phyloP scores from a whole-genome alignment of 495 filamentous ascomycete species.

The Acidomyces sp. region DNA sequence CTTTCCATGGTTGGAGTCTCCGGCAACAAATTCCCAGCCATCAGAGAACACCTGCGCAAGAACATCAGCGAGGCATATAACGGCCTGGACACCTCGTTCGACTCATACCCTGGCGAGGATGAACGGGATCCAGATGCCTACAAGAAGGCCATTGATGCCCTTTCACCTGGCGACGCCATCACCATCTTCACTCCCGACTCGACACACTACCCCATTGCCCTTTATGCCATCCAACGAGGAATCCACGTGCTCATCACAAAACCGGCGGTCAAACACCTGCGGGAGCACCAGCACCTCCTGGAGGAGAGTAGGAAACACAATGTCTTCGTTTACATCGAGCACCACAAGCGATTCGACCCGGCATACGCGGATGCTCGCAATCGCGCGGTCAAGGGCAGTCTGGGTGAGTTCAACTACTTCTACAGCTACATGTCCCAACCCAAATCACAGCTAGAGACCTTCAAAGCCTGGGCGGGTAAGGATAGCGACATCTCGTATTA shows the following conservation, averaged over 20 bases:
- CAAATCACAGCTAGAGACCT: slow-evolving; percentile 83
- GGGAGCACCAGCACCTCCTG: slow-evolving; percentile 63
- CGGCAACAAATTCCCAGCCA: slow-evolving; percentile 78
- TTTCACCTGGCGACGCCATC: slow-evolving; percentile 73
- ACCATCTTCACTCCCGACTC: slow-evolving; percentile 95
- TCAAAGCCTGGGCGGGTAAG: slow-evolving; percentile 87
- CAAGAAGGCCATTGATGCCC: slow-evolving; percentile 76
- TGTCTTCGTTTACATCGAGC: slow-evolving; percentile 88
- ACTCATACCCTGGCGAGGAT: slow-evolving; percentile 64
- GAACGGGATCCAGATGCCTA: slow-evolving; percentile 67
- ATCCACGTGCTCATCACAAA: slow-evolving; percentile 92
- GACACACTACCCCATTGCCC: slow-evolving; percentile 86
- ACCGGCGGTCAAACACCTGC: slow-evolving; percentile 75
- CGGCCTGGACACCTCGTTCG: slow-evolving; percentile 67
- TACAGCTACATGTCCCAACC: slow-evolving; percentile 96
- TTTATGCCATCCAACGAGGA: slow-evolving; percentile 76
- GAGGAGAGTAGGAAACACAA: slow-evolving; percentile 56
- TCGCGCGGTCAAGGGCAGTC: slow-evolving; percentile 43
- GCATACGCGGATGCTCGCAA: slow-evolving; percentile 78
- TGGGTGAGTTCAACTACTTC: slow-evolving; percentile 96
- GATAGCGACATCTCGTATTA: slow-evolving; percentile 93
- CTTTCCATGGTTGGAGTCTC: slow-evolving; percentile 84
- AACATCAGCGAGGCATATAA: slow-evolving; percentile 87
- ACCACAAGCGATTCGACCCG: slow-evolving; percentile 92
- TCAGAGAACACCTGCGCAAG: slow-evolving; percentile 76